phyloP scores from a whole-genome alignment of 495 filamentous ascomycete genomes.

The Parachaetomium inaequale region DNA sequence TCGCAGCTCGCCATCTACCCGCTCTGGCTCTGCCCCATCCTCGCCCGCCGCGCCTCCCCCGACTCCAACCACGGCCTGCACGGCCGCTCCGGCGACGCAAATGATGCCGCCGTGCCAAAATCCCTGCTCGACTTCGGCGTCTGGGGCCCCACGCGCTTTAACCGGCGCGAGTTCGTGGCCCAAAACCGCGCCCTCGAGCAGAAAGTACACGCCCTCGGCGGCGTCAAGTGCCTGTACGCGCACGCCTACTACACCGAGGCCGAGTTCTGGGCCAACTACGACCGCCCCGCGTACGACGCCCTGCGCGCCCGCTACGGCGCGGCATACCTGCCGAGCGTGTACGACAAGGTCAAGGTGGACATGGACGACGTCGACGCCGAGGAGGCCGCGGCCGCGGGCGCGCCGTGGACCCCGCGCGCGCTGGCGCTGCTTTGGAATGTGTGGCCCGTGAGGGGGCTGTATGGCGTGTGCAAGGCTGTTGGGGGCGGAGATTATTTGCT shows the following conservation, averaged over 20 bases:
- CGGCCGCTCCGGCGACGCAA: slow-evolving; percentile 33
- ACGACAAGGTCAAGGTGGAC: slow-evolving; percentile 41
- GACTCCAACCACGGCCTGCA: slow-evolving; percentile 36
- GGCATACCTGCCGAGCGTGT: slow-evolving; percentile 46
- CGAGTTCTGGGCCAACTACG: slow-evolving; percentile 53
- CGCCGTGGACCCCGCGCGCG: slow-evolving; percentile 12
- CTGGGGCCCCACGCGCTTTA: slow-evolving; percentile 40
- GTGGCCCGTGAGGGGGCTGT: slow-evolving; percentile 36
- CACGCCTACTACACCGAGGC: slow-evolving; percentile 54
- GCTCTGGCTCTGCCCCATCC: slow-evolving; percentile 55
- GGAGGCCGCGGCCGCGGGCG: neutral
- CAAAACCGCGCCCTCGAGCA: slow-evolving; percentile 59
- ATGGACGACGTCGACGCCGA: neutral
- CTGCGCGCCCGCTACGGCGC: slow-evolving; percentile 48
- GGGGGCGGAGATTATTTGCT: slow-evolving; percentile 34
- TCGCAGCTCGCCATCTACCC: slow-evolving; percentile 46
- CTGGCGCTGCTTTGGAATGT: slow-evolving; percentile 22
- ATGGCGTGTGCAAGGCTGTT: slow-evolving; percentile 30
- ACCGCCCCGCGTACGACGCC: slow-evolving; percentile 45
- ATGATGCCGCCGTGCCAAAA: slow-evolving; percentile 12
- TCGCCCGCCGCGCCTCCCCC: slow-evolving; percentile 15
- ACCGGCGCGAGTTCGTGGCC: slow-evolving; percentile 35
- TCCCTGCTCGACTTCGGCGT: slow-evolving; percentile 46
- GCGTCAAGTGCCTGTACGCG: slow-evolving; percentile 53
- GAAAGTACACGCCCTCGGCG: slow-evolving; percentile 55